Base-by-base conservation (phyloP, 805 yeast species). In the Metschnikowia orientalis region DNA sequence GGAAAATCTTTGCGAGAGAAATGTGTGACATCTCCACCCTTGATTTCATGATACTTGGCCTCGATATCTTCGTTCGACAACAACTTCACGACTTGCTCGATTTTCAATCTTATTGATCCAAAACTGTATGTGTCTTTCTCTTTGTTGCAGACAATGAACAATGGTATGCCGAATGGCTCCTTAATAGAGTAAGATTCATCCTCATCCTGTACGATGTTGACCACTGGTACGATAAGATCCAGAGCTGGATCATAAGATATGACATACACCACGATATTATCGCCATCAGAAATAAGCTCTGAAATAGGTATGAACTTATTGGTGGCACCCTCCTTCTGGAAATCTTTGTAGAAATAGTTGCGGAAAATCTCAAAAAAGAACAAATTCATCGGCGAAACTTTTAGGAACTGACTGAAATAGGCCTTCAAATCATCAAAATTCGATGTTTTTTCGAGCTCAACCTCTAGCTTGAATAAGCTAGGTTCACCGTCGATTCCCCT, bases 151-250 rank as follows among this genome's bases (percentile, higher is more conserved):
- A 77, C 69, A 18, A 88, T 63, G 45, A 88, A 79, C 46, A 86
- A 76, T 2, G 97, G 97, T 1, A 79, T 54, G 2, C 88, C 94
- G 58, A 87, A 83, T 1, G 78, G 57, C 26, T 67, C 67, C 1
- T 70, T 64, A 8, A 60, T 51, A 8, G 56, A 55, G 32, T 59
- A 57, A 1, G 63, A 54, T 26, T 48, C 44, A 33, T 61, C 60
- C 35, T 62, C 35, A 54, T 67, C 57, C 46, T 65, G 51, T 44
- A 69, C 49, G 25, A 55, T 38, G 22, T 68, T 79, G 35, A 78
- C 56, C 0, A 83, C 79, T 0, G 92, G 90, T 6, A 81, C 65
- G 14, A 81, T 55, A 6, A 56, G 37, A 32, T 63, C 63, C 2
- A 47, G 30, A 5, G 36, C 60, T 5, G 75, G 43, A 43, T 75